Evolutionary conservation across 140 eudicot genomes (phyloP), one percentile per base, ranked within the genome.

Genomic region (Bidens hawaiensis): DNA sequence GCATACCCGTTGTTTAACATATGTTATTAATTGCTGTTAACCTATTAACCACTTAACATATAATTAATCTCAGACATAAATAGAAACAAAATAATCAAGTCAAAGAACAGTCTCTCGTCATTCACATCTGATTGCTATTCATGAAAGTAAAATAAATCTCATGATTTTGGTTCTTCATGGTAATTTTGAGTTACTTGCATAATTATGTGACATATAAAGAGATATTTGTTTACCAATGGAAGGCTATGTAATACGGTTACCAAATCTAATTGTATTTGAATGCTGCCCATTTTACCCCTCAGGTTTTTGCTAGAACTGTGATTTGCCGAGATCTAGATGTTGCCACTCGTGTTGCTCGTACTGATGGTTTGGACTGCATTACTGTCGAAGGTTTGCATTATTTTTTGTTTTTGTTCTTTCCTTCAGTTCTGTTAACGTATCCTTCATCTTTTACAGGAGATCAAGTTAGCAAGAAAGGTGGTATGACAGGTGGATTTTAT

Each of bases 401-500:
- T 41, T 22, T 42, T 25, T 31, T 49, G 56, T 43, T 12, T 47
- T 19, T 50, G 2, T 18, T 15, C 56, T 8, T 38, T 22, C 14
- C 43, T 24, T 38, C 40, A 27, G 15, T 43, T 46, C 24, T 33
- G 25, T 40, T 33, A 45, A 27, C 27, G 74, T 23, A 61, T 56
- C 26, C 42, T 71, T 63, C 22, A 65, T 50, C 55, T 49, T 34
- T 64, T 53, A 22, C 78, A 94, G 99, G 97, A 61, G 99, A 94
- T 53, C 99, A 93, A 77, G 99, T 93, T 59, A 93, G 91, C 86
- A 88, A 93, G 78, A 93, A 88, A 75, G 97, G 99, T 85, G 99
- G 97, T 42, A 93, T 93, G 97, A 93, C 95, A 30, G 97, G 99
- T 22, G 99, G 97, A 50, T 93, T 88, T 71, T 93, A 93, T 77